Evolutionary conservation across 2,329 filamentous ascomycete species (phyloP).

Genomic region (Fusarium keratoplasticum): DNA sequence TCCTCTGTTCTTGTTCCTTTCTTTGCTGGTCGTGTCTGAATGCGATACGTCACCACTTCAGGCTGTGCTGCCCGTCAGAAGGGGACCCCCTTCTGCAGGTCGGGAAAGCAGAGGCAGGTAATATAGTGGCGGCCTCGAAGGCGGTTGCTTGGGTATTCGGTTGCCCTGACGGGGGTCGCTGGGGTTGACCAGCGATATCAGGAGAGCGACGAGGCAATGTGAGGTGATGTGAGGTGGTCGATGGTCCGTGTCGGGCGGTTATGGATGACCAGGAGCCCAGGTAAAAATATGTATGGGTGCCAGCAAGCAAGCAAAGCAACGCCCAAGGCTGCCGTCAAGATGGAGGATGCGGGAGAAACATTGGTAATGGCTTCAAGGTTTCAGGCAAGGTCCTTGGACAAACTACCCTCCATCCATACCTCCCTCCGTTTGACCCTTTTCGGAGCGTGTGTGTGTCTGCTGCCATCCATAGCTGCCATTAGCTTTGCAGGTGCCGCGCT

Average conservation of each 20-base stretch:
- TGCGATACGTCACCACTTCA: conserved; percentile 42
- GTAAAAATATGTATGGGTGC: conserved; percentile 19
- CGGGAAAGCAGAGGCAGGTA: conserved; percentile 32
- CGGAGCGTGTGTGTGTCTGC: conserved; percentile 32
- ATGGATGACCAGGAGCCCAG: conserved; percentile 29
- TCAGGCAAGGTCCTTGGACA: conserved; percentile 8
- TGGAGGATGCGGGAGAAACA: conserved; percentile 5
- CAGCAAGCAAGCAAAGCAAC: background rate
- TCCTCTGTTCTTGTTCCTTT: conserved; percentile 27
- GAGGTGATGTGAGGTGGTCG: conserved; percentile 44
- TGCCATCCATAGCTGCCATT: conserved; percentile 14
- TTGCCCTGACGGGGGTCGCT: conserved; percentile 39
- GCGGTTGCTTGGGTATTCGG: conserved; percentile 40
- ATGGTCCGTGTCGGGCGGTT: conserved; percentile 40
- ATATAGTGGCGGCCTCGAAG: conserved; percentile 37
- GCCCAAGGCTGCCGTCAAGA: conserved; percentile 13
- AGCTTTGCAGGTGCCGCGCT: conserved; percentile 15
- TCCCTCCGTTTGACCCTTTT: conserved; percentile 8
- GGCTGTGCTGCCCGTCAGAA: conserved; percentile 37
- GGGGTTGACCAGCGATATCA: conserved; percentile 37
- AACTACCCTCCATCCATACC: background rate
- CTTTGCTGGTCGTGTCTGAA: conserved; percentile 30
- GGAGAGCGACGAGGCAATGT: conserved; percentile 43
- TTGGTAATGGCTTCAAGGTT: conserved; percentile 18
- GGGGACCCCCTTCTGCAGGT: conserved; percentile 31